These are phyloP conservation scores for Chaetomium sp. DNA, from an alignment of 2,329 filamentous ascomycete genomes.

Conservation along the genomic window DNA sequence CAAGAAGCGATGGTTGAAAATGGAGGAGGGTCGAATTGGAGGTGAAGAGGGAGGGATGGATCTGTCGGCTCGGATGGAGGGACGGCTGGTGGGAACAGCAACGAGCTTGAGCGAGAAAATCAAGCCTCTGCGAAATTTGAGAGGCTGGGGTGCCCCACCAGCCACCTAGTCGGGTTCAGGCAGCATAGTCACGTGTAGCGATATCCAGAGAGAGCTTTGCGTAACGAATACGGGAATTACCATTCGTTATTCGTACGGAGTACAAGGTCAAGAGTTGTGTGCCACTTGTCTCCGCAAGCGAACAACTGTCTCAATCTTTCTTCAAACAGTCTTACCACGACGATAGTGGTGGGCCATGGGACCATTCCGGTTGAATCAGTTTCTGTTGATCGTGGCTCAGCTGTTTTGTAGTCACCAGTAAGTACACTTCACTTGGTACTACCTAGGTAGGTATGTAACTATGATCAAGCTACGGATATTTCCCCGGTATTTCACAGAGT, in stretches of 20 bases:
- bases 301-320: background rate
- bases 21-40: slow-evolving; percentile 24
- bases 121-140: slow-evolving; percentile 33
- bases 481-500: no score
- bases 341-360: background rate
- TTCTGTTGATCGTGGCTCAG: no score
- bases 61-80: slow-evolving; percentile 15
- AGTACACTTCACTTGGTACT: no score
- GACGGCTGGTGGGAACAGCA: slow-evolving; percentile 13
- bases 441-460: no score
- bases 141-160: slow-evolving; percentile 34
- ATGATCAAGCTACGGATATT: no score
- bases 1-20: slow-evolving; percentile 27
- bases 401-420: no score
- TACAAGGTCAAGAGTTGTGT: background rate
- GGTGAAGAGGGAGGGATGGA: slow-evolving; percentile 26
- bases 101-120: slow-evolving; percentile 24
- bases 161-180: slow-evolving; percentile 12
- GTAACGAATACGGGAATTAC: slow-evolving; percentile 1
- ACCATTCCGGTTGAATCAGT: background rate
- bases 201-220: background rate
- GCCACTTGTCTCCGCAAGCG: background rate
- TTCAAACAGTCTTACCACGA: background rate
- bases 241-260: background rate
- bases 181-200: slow-evolving; percentile 20